These are phyloP conservation scores for Ophiosphaerella narmari DNA, from an alignment of 2,329 filamentous ascomycete genomes.

Conservation along the genomic window DNA sequence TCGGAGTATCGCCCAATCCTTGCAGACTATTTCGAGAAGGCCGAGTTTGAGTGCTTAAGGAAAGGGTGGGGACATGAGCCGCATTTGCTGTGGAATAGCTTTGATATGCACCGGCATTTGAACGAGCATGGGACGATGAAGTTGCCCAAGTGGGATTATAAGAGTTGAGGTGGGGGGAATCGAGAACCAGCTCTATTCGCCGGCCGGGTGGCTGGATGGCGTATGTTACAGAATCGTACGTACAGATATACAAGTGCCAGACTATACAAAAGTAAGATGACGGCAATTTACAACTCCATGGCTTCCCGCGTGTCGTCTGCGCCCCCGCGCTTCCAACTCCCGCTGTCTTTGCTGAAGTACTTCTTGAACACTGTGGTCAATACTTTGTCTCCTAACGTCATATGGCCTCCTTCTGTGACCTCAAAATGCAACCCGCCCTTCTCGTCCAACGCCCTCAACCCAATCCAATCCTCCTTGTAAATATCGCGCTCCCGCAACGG, in stretches of 20 bases:
- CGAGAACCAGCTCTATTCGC: no score
- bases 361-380: slow-evolving; percentile 68
- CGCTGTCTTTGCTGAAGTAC: slow-evolving; percentile 61
- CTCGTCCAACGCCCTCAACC: slow-evolving; percentile 76
- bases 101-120: slow-evolving; percentile 87
- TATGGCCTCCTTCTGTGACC: slow-evolving; percentile 76
- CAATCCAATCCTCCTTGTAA: slow-evolving; percentile 93
- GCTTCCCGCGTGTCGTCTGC: slow-evolving; percentile 22
- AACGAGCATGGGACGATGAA: slow-evolving; percentile 88
- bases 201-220: no score
- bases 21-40: slow-evolving; percentile 80
- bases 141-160: slow-evolving; percentile 66
- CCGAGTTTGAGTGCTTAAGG: slow-evolving; percentile 81
- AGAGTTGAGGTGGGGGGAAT: no score
- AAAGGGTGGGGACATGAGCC: slow-evolving; percentile 92
- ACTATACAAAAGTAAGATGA: no score
- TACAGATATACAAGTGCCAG: no score
- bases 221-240: no score
- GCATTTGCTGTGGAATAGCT: slow-evolving; percentile 81
- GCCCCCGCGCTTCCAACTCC: slow-evolving; percentile 7
- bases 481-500: slow-evolving; percentile 70
- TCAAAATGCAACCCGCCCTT: slow-evolving; percentile 79
- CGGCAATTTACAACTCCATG: slow-evolving; percentile 29
- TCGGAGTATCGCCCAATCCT: slow-evolving; percentile 84
- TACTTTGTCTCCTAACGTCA: slow-evolving; percentile 72